These are phyloP conservation scores for Camelina sativa DNA, from an alignment of 345 rosid genomes.

Conservation along the genomic window DNA sequence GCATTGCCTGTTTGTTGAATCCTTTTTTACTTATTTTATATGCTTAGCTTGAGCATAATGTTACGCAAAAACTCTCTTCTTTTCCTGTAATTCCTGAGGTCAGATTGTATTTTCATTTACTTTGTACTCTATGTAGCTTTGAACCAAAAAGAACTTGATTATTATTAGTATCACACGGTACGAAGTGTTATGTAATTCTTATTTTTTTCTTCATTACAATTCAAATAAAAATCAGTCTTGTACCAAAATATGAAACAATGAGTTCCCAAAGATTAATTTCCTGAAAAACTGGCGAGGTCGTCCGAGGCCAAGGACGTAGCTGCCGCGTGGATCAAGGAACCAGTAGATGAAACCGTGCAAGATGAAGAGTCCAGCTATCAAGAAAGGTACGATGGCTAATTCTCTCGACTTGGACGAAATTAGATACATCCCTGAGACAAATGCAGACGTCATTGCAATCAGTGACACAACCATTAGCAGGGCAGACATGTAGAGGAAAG, in stretches of 20 bases:
- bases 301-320: slow-evolving; percentile 23
- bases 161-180: neutral
- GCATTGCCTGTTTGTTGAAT: too few relatives aligned
- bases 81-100: too few relatives aligned
- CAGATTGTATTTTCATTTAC: too few relatives aligned
- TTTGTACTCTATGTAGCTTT: too few relatives aligned
- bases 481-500: slow-evolving; percentile 36
- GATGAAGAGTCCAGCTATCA: slow-evolving; percentile 17
- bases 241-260: slow-evolving; percentile 12
- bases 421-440: slow-evolving; percentile 36
- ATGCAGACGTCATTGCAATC: slow-evolving; percentile 37
- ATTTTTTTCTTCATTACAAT: too few relatives aligned
- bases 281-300: neutral
- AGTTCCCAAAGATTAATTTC: slow-evolving; percentile 1
- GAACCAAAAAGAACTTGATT: too few relatives aligned
- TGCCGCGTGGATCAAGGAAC: slow-evolving; percentile 40
- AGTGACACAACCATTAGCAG: slow-evolving; percentile 35
- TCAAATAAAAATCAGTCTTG: neutral
- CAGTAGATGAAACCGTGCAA: slow-evolving; percentile 29
- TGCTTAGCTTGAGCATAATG: too few relatives aligned
- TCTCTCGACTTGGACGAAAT: slow-evolving; percentile 8
- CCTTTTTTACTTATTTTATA: too few relatives aligned
- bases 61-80: too few relatives aligned
- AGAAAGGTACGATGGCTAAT: slow-evolving; percentile 25
- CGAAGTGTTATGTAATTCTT: too few relatives aligned